phyloP scores from a whole-genome alignment of 2,329 filamentous ascomycete genomes.

The Fusarium denticulatum region DNA sequence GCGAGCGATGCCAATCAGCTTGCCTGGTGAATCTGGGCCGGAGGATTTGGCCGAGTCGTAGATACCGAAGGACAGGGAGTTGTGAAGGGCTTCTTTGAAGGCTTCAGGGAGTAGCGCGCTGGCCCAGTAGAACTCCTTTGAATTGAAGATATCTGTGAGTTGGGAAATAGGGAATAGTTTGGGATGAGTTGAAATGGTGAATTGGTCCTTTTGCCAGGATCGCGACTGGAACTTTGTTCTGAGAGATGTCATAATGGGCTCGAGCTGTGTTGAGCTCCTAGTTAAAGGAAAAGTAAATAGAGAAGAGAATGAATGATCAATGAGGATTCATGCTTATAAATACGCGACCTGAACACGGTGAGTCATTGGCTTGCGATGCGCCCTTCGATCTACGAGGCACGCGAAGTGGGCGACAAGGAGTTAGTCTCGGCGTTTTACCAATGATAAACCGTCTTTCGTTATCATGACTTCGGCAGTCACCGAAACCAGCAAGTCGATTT shows the following conservation, averaged over 20 bases:
- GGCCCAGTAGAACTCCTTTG: slow-evolving; percentile 66
- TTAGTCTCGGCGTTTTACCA: neutral
- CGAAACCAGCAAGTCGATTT: fast-evolving
- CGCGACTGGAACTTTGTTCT: neutral
- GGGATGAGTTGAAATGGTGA: slow-evolving; percentile 65
- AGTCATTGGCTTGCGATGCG: neutral
- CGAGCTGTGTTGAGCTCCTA: fast-evolving
- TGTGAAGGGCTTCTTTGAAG: slow-evolving; percentile 58
- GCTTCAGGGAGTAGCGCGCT: slow-evolving; percentile 54
- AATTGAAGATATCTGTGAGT: slow-evolving; percentile 60
- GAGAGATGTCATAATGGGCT: neutral
- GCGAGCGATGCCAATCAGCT: slow-evolving; percentile 50
- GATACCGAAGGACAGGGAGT: slow-evolving; percentile 66
- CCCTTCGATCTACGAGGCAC: neutral
- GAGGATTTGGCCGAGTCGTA: slow-evolving; percentile 47
- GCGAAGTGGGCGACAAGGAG: neutral
- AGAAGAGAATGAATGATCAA: fast-evolving
- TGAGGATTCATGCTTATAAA: neutral
- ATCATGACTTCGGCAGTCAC: neutral
- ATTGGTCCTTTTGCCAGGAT: slow-evolving; percentile 57
- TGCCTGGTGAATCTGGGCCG: neutral
- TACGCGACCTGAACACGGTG: neutral
- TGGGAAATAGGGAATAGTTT: slow-evolving; percentile 58
- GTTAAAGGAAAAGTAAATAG: fast-evolving
- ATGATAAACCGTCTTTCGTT: fast-evolving